Conservation (phyloP, 2,329 filamentous ascomycete species). For the Phialocephala subalpina region DNA sequence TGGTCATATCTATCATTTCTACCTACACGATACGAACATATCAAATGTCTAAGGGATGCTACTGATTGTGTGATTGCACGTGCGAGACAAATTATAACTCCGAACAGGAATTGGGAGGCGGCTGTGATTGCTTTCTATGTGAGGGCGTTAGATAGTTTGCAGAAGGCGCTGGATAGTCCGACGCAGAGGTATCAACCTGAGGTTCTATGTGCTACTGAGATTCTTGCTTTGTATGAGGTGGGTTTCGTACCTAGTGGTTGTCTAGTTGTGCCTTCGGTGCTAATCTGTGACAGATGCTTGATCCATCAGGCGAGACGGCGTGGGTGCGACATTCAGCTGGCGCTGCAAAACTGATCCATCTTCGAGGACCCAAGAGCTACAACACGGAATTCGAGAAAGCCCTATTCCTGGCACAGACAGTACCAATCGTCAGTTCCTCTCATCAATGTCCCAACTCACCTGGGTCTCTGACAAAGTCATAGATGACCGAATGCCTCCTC, state of each 20-base stretch:
- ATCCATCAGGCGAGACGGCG: slow-evolving; percentile 40
- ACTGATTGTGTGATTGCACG: slow-evolving; percentile 40
- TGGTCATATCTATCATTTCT: slow-evolving; percentile 41
- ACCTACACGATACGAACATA: slow-evolving; percentile 38
- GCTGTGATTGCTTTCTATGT: slow-evolving; percentile 35
- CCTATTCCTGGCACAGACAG: slow-evolving; percentile 46
- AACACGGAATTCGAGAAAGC: slow-evolving; percentile 47
- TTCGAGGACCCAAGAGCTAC: slow-evolving; percentile 43
- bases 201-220: slow-evolving; percentile 39
- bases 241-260: too few relatives aligned
- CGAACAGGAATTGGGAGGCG: slow-evolving; percentile 27
- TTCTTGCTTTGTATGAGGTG: slow-evolving; percentile 39
- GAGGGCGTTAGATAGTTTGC: slow-evolving; percentile 35
- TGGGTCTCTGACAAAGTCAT: background rate
- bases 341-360: slow-evolving; percentile 42
- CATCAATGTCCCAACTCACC: background rate
- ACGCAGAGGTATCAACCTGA: slow-evolving; percentile 34
- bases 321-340: slow-evolving; percentile 46
- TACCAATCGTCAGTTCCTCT: slow-evolving; percentile 39
- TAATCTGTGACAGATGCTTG: slow-evolving; percentile 42
- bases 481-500: slow-evolving; percentile 38
- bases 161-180: slow-evolving; percentile 37
- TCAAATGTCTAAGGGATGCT: slow-evolving; percentile 38
- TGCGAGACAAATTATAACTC: slow-evolving; percentile 37
- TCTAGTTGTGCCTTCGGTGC: too few relatives aligned